Evolutionary conservation across 2,329 filamentous ascomycete species (phyloP), one percentile per base, ranked within the genome.

Genomic region (Neopestalotiopsis rosae): DNA sequence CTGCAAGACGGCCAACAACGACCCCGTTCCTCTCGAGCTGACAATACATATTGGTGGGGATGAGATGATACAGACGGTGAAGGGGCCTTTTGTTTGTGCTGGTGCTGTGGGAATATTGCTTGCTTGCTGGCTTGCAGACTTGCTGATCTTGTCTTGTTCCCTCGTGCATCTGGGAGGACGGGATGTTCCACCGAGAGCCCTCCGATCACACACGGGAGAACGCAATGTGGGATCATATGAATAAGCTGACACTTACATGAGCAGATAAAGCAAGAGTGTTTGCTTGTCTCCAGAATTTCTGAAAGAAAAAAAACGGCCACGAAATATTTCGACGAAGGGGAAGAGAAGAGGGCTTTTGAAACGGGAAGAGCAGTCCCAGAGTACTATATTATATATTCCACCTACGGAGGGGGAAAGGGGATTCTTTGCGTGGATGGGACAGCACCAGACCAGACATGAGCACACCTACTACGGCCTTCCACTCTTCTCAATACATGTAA

Each of bases 211-310:
- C 20, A n/a, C 24, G 24, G 45, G 45, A 52, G 20, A 28, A 52
- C 20, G 20, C 20, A 52, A 20, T 9, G 17, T 9, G 7, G 9
- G 17, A 17, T 52, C 20, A 9, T 14, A 52, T 9, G 45, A 20
- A 52, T n/a, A n/a, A 20, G 45, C 17, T 17, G 45, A 52, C 45
- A 52, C 45, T 52, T 52, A 52, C 45, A 52, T 52, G 20, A n/a
- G 45, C 45, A 7, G 34, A 38, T 52, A 52, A 52, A 52, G 45
- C 24, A 17, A 52, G 45, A 20, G 45, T 52, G 45, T 20, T 52
- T 52, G 45, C 17, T 52, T 52, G 45, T 52, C 45, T 52, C 45
- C 45, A n/a, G 45, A 52, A 52, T 52, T n/a, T 52, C n/a, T n/a
- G 1, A 52, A 17, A 52, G 45, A 24, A 52, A 20, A 20, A 24